Conservation (phyloP, 2,329 filamentous ascomycete genomes). For the Claviceps pazoutovae region DNA sequence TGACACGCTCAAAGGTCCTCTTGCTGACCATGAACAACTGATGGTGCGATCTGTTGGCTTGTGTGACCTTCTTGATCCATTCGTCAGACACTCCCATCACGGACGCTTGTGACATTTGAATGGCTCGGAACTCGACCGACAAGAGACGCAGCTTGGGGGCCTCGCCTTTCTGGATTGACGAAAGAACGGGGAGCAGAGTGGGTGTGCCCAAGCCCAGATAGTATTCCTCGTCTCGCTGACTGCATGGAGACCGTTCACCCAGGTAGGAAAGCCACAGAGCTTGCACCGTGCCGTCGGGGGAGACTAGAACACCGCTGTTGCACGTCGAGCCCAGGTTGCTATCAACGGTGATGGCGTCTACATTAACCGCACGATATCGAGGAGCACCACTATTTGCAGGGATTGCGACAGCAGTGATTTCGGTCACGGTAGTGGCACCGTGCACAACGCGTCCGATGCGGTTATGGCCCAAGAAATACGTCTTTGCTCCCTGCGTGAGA, state of each 20-base stretch:
- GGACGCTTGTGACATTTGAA: slow-evolving; percentile 91
- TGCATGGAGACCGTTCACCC: slow-evolving; percentile 67
- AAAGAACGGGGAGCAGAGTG: slow-evolving; percentile 75
- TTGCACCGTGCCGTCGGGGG: slow-evolving; percentile 82
- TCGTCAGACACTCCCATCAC: slow-evolving; percentile 95
- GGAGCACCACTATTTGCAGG: slow-evolving; percentile 86
- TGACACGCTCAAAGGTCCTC: slow-evolving; percentile 51
- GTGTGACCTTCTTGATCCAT: slow-evolving; percentile 84
- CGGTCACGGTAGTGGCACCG: slow-evolving; percentile 85
- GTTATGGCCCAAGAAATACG: slow-evolving; percentile 97
- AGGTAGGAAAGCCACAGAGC: slow-evolving; percentile 95
- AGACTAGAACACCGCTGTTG: slow-evolving; percentile 82
- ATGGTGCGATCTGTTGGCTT: slow-evolving; percentile 80
- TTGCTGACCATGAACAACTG: slow-evolving; percentile 98
- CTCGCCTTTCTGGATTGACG: slow-evolving; percentile 67
- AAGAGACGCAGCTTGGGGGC: slow-evolving; percentile 77
- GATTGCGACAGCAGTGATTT: slow-evolving; percentile 93
- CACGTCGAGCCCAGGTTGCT: slow-evolving; percentile 84
- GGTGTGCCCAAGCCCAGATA: slow-evolving; percentile 85
- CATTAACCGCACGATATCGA: slow-evolving; percentile 84
- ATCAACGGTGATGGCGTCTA: slow-evolving; percentile 94
- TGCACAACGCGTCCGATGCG: slow-evolving; percentile 88
- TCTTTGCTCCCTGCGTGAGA: slow-evolving; percentile 86
- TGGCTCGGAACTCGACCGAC: slow-evolving; percentile 85
- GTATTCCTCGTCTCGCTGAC: slow-evolving; percentile 86